phyloP scores from a whole-genome alignment of 768 basidiomycete genomes.

The Russula vinacea region DNA sequence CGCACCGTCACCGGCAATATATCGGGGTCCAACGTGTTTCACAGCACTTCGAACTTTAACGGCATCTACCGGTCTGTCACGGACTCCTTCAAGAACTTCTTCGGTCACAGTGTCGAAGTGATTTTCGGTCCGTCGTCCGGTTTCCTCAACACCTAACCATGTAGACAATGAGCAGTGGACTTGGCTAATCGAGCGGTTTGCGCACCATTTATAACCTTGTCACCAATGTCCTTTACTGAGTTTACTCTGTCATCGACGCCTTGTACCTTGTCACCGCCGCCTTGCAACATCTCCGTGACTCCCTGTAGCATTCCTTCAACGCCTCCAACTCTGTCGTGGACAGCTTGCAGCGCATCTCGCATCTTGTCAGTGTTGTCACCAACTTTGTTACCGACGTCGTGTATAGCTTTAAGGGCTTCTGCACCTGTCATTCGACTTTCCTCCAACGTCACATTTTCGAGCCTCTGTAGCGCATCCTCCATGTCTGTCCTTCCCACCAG shows the following conservation, averaged over 20 bases:
- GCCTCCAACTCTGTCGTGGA: not conserved
- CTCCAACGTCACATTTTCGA: slow-evolving; percentile 2
- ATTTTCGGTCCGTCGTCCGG: not conserved
- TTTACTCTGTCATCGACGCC: not conserved
- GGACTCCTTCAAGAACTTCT: not conserved
- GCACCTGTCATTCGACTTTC: not conserved
- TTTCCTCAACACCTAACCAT: not conserved
- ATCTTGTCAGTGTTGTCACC: not conserved
- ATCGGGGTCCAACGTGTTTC: not conserved
- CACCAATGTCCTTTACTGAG: not conserved
- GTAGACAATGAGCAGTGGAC: not conserved
- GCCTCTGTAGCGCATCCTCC: not conserved
- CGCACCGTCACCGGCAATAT: not conserved
- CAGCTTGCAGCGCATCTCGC: not conserved
- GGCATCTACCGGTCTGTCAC: not conserved
- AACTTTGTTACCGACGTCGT: not conserved
- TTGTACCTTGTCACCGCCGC: not conserved
- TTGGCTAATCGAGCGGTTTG: not conserved
- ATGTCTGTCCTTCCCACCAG: not conserved
- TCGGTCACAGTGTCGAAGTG: not conserved
- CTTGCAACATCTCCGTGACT: too few relatives aligned
- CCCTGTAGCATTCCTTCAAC: too few relatives aligned
- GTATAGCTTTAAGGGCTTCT: not conserved
- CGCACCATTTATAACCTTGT: slow-evolving; percentile 1
- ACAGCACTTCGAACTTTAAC: not conserved